Percentiles rank a stretch among this genome's conserved stretches.
phyloP scores from a whole-genome alignment of 1,284 basidiomycete species.

The Ustilago trichophora region DNA sequence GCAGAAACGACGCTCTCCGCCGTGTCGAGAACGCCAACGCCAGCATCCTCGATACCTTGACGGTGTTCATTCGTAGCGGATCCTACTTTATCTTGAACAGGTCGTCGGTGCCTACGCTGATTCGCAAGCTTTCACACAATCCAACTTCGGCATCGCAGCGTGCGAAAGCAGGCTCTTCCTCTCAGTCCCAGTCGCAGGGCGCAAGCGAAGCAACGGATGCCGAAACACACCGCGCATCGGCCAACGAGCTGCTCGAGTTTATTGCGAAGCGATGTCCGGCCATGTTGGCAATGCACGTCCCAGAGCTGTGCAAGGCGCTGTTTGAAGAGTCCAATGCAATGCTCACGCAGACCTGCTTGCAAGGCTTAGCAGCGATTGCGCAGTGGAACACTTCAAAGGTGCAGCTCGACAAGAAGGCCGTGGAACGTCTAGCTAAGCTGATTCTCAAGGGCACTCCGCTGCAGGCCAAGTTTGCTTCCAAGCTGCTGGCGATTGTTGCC shows the following conservation, averaged over 20 bases:
- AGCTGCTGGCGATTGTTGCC: slow-evolving; percentile 73
- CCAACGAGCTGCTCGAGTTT: slow-evolving; percentile 68
- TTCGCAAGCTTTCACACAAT: slow-evolving; percentile 26
- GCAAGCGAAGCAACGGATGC: slow-evolving; percentile 20
- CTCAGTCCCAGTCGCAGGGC: slow-evolving; percentile 12
- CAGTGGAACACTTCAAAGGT: slow-evolving; percentile 35
- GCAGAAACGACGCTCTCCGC: slow-evolving; percentile 51
- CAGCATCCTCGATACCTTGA: slow-evolving; percentile 72
- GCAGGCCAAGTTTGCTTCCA: slow-evolving; percentile 87
- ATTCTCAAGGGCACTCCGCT: slow-evolving; percentile 74
- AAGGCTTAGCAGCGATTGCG: slow-evolving; percentile 31
- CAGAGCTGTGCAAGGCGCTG: slow-evolving; percentile 76
- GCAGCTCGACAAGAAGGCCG: slow-evolving; percentile 64
- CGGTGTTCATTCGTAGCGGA: slow-evolving; percentile 76
- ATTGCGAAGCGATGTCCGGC: slow-evolving; percentile 82
- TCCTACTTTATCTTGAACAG: slow-evolving; percentile 82
- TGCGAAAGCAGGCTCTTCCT: slow-evolving; percentile 4
- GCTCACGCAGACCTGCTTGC: slow-evolving; percentile 72
- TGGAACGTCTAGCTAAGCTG: slow-evolving; percentile 75
- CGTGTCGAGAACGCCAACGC: slow-evolving; percentile 43
- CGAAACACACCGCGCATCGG: slow-evolving; percentile 50
- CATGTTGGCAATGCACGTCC: slow-evolving; percentile 78
- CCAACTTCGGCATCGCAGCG: background rate
- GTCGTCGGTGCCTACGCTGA: slow-evolving; percentile 82
- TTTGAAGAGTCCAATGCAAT: slow-evolving; percentile 73